Evolutionary conservation across 345 rosid genomes (phyloP), one percentile per base, ranked within the genome.

Genomic region (Salix viminalis): DNA sequence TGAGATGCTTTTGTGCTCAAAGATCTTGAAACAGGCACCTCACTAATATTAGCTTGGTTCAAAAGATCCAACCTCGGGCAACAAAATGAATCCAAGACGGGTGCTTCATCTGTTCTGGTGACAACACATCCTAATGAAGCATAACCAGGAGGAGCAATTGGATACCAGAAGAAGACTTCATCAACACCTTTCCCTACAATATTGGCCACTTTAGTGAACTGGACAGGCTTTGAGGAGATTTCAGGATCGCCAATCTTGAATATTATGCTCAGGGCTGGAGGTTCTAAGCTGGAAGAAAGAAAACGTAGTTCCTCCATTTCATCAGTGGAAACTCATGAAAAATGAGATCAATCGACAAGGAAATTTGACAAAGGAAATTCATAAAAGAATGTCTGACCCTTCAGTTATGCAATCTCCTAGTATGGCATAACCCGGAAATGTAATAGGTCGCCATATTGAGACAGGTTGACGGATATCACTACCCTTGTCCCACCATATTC

Each of bases 401-500:
- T 96, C 99, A 7, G 87, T 88, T 79, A 92, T 88, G 92, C 97
- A 93, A 86, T 96, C 99, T 75, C 99, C 98, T 79, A 96, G 78
- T 30, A 86, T 83, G 65, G 94, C 91, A 83, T 81, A 92, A 83
- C 97, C 96, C 71, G 90, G 79, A 79, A 88, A 91, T 46, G 89
- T 84, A 65, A 91, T 65, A 75, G 99, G 99, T 81, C 99, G 85
- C 99, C 99, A 96, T 86, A 96, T 86, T 73, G 99, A 96, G 74
- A 92, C 88, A 13, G 99, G 92, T 75, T 94, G 82, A 68, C 97
- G 91, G 54, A 89, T 86, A 72, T 96, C 99, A 83, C 94, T 86
- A 69, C 99, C 99, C 80, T 88, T 93, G 87, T 93, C 97, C 96
- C 94, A 93, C 99, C 99, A 96, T 67, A 96, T 87, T 86, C 98